These are phyloP conservation scores for Leccinum incarnatum DNA, from an alignment of 768 basidiomycete species.

Conservation along the genomic window DNA sequence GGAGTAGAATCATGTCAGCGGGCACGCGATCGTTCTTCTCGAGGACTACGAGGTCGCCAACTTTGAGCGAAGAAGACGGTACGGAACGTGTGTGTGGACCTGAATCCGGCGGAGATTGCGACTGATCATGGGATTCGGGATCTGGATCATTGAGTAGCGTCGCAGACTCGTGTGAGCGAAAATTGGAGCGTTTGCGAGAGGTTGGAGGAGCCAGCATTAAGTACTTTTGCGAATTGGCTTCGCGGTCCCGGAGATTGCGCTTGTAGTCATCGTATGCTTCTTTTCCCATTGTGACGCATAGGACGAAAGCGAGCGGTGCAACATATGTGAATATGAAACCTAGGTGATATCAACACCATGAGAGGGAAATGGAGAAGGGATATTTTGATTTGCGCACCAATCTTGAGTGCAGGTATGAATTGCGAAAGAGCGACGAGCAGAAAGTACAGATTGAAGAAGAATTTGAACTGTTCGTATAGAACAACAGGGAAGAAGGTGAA, in stretches of 20 bases:
- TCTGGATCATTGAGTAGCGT: constrained; percentile 20
- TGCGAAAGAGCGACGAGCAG: constrained; percentile 94
- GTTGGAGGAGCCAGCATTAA: constrained; percentile 65
- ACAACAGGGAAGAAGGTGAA: constrained; percentile 97
- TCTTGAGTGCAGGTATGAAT: constrained; percentile 93
- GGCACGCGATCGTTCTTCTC: constrained; percentile 99
- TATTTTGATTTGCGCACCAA: constrained; percentile 53
- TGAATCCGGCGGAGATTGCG: constrained; percentile 32
- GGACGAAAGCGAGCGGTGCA: constrained; percentile 93
- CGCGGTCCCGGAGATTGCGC: constrained; percentile 84
- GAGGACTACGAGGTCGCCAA: constrained; percentile 86
- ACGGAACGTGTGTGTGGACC: constrained; percentile 66
- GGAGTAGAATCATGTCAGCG: constrained; percentile 86
- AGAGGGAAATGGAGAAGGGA: background rate
- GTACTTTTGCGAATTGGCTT: constrained; percentile 94
- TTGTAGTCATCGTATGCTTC: constrained; percentile 99
- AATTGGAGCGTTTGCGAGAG: constrained; percentile 26
- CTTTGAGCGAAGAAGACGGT: constrained; percentile 83
- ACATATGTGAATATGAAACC: constrained; percentile 96
- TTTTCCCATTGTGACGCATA: constrained; percentile 95
- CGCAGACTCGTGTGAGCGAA: constrained; percentile 17
- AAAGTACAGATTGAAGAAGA: constrained; percentile 99
- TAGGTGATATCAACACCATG: constrained; percentile 27
- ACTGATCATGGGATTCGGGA: constrained; percentile 15
- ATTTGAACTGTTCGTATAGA: constrained; percentile 99